Percentiles rank a stretch among this genome's conserved stretches.
Conservation (phyloP, 345 rosid species). For the Durio zibethinus region DNA sequence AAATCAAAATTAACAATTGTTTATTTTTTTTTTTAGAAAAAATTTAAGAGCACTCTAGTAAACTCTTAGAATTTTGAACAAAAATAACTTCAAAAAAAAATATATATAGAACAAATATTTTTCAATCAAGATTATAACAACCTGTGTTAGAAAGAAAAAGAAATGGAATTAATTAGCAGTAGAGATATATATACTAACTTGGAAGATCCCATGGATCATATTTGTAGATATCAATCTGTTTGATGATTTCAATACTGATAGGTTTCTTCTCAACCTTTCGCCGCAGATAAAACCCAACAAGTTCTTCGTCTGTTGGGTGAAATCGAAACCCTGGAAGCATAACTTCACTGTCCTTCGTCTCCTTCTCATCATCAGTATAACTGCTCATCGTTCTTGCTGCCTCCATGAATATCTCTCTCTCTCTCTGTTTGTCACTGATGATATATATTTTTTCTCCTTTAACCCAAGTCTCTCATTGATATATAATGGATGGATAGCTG, state of each 20-base stretch:
- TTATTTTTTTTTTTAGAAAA: no score
- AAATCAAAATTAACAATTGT: no score
- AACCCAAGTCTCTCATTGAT: not conserved
- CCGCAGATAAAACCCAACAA: slow-evolving; percentile 42
- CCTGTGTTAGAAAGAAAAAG: no score
- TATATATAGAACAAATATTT: no score
- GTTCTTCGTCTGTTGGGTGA: slow-evolving; percentile 51
- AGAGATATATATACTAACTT: slow-evolving; percentile 29
- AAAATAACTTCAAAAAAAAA: no score
- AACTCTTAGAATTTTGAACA: no score
- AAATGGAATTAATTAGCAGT: not conserved
- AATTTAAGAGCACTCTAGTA: no score
- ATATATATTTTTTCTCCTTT: not conserved
- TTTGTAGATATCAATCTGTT: slow-evolving; percentile 44
- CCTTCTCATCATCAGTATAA: not conserved
- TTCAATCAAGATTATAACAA: no score
- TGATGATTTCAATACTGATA: slow-evolving; percentile 35
- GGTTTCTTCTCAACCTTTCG: slow-evolving; percentile 39
- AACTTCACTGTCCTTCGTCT: slow-evolving; percentile 16
- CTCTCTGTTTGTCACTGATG: not conserved
- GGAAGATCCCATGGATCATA: slow-evolving; percentile 55
- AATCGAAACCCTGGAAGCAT: slow-evolving; percentile 46
- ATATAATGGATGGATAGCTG: not conserved
- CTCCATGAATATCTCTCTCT: not conserved
- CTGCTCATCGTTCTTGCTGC: no score